These are phyloP conservation scores for Cyphellophora europaea DNA, from an alignment of 2,329 filamentous ascomycete genomes.

Conservation along the genomic window DNA sequence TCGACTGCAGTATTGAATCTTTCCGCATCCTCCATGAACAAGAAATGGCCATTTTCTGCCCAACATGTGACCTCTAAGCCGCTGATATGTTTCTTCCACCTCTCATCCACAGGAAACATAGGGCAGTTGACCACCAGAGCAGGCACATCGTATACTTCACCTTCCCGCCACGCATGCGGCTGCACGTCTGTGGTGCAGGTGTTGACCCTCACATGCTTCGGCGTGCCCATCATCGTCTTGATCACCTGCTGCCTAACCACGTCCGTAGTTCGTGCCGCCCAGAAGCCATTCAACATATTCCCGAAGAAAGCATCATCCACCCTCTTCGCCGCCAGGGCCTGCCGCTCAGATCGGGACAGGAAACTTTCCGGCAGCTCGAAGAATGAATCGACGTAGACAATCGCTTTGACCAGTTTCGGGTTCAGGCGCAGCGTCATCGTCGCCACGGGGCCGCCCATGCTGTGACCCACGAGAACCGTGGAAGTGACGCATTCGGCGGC, in stretches of 20 bases:
- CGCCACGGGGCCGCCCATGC: slow-evolving; percentile 7
- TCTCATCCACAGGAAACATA: slow-evolving; percentile 1
- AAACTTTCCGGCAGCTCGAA: slow-evolving; percentile 8
- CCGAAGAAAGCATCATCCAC: slow-evolving; percentile 1
- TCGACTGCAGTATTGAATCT: slow-evolving; percentile 5
- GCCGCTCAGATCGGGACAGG: background rate
- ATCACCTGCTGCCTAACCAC: slow-evolving; percentile 1
- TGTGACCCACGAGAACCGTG: slow-evolving; percentile 5
- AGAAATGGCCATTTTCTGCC: slow-evolving; percentile 6
- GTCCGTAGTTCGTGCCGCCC: background rate
- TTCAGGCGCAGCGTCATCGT: slow-evolving; percentile 6
- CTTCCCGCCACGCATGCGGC: slow-evolving; percentile 1
- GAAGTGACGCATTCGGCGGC: background rate
- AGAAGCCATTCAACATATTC: background rate
- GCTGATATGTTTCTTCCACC: slow-evolving; percentile 4
- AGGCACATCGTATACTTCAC: slow-evolving; percentile 5
- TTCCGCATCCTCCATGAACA: slow-evolving; percentile 6
- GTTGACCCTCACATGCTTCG: slow-evolving; percentile 4
- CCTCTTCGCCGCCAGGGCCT: background rate
- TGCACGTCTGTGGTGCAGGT: slow-evolving; percentile 3
- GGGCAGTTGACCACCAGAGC: slow-evolving; percentile 2
- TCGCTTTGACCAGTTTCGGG: background rate
- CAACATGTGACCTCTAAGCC: slow-evolving; percentile 1
- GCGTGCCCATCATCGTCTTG: slow-evolving; percentile 2
- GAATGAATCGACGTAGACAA: slow-evolving; percentile 9